These are phyloP conservation scores for Hanseniaspora singularis DNA, from an alignment of 805 yeast species.

Conservation along the genomic window DNA sequence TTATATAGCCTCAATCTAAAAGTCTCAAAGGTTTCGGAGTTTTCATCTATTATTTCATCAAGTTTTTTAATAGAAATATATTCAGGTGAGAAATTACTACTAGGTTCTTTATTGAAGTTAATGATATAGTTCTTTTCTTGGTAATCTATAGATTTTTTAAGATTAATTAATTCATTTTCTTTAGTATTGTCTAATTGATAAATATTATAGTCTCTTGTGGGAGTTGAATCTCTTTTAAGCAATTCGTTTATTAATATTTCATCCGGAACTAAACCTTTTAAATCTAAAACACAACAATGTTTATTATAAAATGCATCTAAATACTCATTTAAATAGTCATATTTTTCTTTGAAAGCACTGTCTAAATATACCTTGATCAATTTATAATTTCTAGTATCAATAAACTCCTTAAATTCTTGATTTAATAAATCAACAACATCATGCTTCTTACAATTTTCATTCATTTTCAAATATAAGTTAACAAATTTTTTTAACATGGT, in stretches of 20 bases:
- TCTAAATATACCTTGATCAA: conserved; percentile 8
- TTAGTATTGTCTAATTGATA: conserved; percentile 4
- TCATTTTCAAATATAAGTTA: not conserved
- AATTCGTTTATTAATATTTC: not conserved
- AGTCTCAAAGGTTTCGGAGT: conserved; percentile 17
- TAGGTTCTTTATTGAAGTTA: not conserved
- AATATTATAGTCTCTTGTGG: conserved; percentile 4
- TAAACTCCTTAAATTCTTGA: conserved; percentile 6
- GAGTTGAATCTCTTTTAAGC: not conserved
- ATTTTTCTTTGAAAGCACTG: not conserved
- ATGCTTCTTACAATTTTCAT: not conserved
- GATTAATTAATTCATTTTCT: not conserved
- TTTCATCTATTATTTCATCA: no score
- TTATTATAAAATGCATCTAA: conserved; percentile 1
- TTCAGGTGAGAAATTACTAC: no score
- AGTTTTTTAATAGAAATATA: no score
- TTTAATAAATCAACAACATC: not conserved
- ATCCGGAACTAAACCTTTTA: conserved; percentile 3
- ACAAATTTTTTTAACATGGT: conserved; percentile 4
- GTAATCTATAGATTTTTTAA: conserved; percentile 6
- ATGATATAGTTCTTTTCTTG: not conserved
- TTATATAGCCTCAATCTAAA: conserved; percentile 66
- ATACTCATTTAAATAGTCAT: conserved; percentile 2
- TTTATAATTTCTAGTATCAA: conserved; percentile 9
- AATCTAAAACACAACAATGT: conserved; percentile 9